Base-by-base conservation (phyloP, 257 asterid genomes). In the Scutellaria minor region DNA sequence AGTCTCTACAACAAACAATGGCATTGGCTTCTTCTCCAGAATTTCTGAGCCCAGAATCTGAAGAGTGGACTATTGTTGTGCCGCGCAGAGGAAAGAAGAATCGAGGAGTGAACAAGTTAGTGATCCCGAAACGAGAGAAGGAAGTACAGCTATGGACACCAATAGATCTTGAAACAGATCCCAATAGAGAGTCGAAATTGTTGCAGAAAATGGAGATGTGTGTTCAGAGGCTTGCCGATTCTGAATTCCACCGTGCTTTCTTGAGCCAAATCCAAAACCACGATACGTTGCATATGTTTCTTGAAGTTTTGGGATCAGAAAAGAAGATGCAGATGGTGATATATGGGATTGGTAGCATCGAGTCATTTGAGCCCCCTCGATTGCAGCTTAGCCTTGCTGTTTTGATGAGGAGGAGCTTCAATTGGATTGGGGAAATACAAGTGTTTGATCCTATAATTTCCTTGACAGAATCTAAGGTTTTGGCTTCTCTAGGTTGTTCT, bases 301-400 rank as follows among this genome's bases (percentile, higher is more conserved):
- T 50, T 27, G 80, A 77, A 70, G 84, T 79, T 69, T 69, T 83
- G 81, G 93, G 88, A 39, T 46, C 89, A 0, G 95, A 88, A 70
- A 60, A 81, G 24, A 82, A 82, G 75, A 78, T 91, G 89, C 77
- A 46, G 78, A 85, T 94, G 91, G 99, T 94, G 2, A 81, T 94
- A 6, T 91, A 89, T 58, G 99, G 99, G 10, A 88, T 94, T 58
- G 99, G 99, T n/a, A 94, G 97, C 83, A 88, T 94, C 9, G 95
- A 88, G 56, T 85, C 92, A 15, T 87, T 53, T 52, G 96, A 90
- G 20, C 75, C 88, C 61, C 95, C 98, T 15, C 64, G 96, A 48
- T 64, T 86, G 80, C 99, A 92, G 74, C 95, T 95, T 35, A 73
- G 92, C 72, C 84, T 88, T 18, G 97, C 95, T 53, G 57, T 94